phyloP scores from a whole-genome alignment of 2,329 filamentous ascomycete species.

The Zymoseptoria passerinii region DNA sequence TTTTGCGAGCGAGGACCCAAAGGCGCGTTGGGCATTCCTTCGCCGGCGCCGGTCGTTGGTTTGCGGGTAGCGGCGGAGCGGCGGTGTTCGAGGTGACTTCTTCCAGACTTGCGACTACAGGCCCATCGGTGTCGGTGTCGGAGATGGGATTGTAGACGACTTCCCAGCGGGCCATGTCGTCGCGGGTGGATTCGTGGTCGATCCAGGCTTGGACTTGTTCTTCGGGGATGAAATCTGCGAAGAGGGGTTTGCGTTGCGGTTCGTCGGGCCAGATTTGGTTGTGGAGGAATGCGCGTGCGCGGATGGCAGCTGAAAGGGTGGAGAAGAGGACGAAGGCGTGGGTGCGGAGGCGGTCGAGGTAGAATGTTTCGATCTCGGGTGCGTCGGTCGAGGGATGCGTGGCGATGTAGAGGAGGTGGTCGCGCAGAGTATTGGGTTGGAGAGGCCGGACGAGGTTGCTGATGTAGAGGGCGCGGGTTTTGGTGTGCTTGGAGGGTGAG shows the following conservation, averaged over 20 bases:
- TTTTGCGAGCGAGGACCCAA: conserved; percentile 13
- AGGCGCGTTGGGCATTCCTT: conserved; percentile 21
- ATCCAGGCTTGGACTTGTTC: conserved; percentile 67
- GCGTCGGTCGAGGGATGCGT: conserved; percentile 41
- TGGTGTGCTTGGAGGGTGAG: conserved; percentile 34
- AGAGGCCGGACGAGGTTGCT: conserved; percentile 84
- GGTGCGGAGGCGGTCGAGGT: conserved; percentile 76
- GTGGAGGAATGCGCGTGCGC: conserved; percentile 70
- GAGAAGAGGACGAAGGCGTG: conserved; percentile 76
- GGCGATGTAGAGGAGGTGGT: conserved; percentile 63
- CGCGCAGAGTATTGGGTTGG: conserved; percentile 56
- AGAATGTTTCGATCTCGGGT: conserved; percentile 54
- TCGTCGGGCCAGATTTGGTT: conserved; percentile 79
- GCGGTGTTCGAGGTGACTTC: conserved; percentile 12
- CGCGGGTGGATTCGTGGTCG: conserved; percentile 48
- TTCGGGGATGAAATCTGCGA: conserved; percentile 81
- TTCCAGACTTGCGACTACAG: conserved; percentile 33
- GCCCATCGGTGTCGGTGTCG: conserved; percentile 33
- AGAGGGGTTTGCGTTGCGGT: conserved; percentile 71
- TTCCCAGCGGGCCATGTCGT: conserved; percentile 54
- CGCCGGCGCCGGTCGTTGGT: conserved; percentile 12
- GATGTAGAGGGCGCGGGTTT: conserved; percentile 71
- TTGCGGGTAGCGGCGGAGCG: conserved; percentile 3
- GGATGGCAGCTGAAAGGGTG: conserved; percentile 60
- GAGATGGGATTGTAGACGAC: conserved; percentile 49